Conservation (phyloP, 768 basidiomycete genomes). For the Phlegmacium glaucopus region DNA sequence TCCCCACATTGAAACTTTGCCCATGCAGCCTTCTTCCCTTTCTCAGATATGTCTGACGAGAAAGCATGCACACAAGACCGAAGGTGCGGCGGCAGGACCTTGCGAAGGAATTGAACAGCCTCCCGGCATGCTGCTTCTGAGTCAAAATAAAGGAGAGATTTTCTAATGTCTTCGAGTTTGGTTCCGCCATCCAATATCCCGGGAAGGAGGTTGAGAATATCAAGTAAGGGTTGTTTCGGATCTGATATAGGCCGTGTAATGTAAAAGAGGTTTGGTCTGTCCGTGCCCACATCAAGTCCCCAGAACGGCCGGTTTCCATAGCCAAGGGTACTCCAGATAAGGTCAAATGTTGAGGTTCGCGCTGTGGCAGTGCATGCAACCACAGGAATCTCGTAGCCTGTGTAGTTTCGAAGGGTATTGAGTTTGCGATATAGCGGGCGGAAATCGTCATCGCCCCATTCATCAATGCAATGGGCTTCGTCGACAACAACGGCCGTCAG, state of each 20-base stretch:
- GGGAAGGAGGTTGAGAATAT: conserved; percentile 17
- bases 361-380: too few species aligned
- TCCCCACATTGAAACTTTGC: conserved; percentile 12
- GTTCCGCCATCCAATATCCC: conserved; percentile 5
- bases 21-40: conserved; percentile 15
- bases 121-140: conserved; percentile 8
- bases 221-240: conserved; percentile 4
- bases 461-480: too few species aligned
- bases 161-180: conserved; percentile 5
- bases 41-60: conserved; percentile 14
- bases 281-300: conserved; percentile 2
- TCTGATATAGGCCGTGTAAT: background rate
- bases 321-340: background rate
- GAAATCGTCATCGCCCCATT: too few species aligned
- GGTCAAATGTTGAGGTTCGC: too few species aligned
- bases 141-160: conserved; percentile 20
- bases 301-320: conserved; percentile 4
- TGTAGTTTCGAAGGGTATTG: too few species aligned
- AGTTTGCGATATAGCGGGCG: too few species aligned
- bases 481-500: too few species aligned
- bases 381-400: too few species aligned
- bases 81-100: conserved; percentile 17
- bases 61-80: conserved; percentile 17
- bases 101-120: conserved; percentile 13
- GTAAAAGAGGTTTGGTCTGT: background rate